These are phyloP conservation scores for Graphiopsis chlorocephala DNA, from an alignment of 2,329 filamentous ascomycete species.

Conservation along the genomic window DNA sequence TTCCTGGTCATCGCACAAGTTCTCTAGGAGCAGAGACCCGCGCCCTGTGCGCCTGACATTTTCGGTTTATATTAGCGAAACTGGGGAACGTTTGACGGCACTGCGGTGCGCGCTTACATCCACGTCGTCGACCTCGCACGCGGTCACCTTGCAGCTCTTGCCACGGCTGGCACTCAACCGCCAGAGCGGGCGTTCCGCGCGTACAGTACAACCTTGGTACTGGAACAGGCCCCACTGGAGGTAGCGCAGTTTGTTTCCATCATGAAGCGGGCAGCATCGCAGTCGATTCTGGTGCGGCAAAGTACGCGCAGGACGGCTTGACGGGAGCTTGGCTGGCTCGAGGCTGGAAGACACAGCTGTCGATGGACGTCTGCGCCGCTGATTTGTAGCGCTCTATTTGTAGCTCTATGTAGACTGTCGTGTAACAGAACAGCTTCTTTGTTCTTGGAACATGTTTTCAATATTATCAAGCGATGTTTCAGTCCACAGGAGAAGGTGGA, in stretches of 20 bases:
- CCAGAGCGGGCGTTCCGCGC: constrained; percentile 34
- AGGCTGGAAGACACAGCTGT: no score
- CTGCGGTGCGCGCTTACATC: constrained; percentile 65
- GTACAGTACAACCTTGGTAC: constrained; percentile 45
- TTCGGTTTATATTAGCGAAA: constrained; percentile 65
- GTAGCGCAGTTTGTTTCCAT: constrained; percentile 42
- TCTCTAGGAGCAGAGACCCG: constrained; percentile 52
- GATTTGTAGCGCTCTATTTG: no score
- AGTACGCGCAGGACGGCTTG: constrained; percentile 37
- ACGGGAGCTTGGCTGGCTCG: no score
- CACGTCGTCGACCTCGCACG: constrained; percentile 64
- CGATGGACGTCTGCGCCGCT: no score
- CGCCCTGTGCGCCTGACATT: constrained; percentile 56
- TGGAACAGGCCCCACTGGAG: constrained; percentile 42
- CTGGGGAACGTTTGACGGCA: constrained; percentile 64
- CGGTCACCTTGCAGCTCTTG: constrained; percentile 61
- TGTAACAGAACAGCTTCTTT: no score
- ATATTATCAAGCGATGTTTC: no score
- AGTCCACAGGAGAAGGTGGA: no score
- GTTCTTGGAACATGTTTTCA: no score
- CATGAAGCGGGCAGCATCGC: constrained; percentile 37
- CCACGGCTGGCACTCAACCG: constrained; percentile 33
- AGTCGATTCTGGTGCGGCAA: constrained; percentile 36
- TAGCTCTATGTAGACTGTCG: no score
- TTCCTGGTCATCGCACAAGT: constrained; percentile 63